Percentiles rank a stretch among this genome's conserved stretches.
phyloP scores from a whole-genome alignment of 345 rosid genomes.

The Psidium friedrichsthalianum region DNA sequence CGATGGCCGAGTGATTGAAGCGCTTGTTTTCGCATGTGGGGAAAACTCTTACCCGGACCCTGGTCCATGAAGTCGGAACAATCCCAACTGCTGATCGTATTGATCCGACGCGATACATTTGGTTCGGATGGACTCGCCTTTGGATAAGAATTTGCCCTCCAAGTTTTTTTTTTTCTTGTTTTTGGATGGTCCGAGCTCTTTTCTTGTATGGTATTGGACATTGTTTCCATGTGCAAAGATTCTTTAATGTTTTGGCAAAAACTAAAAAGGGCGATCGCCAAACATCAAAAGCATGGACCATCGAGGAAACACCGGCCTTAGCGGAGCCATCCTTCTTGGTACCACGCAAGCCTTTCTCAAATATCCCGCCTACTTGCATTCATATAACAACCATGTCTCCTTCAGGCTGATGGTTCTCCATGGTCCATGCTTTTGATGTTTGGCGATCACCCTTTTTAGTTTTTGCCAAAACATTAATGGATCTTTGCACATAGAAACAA shows the following conservation, averaged over 20 bases:
- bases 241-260: neutral
- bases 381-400: neutral
- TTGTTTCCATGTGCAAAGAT: neutral
- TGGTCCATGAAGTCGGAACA: neutral
- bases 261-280: neutral
- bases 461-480: neutral
- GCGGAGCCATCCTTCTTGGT: too few relatives aligned
- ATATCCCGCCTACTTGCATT: too few relatives aligned
- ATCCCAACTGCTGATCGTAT: neutral
- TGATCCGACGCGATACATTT: neutral
- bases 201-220: neutral
- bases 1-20: neutral
- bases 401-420: neutral
- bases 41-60: accelerated
- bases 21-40: too few relatives aligned
- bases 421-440: neutral
- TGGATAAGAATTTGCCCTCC: neutral
- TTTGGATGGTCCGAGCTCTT: neutral
- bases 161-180: too few relatives aligned
- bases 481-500: neutral
- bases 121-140: neutral
- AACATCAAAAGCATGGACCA: neutral
- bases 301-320: neutral
- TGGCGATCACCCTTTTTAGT: neutral
- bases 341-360: too few relatives aligned